phyloP scores from a whole-genome alignment of 805 yeast species.

The Candida argentea region DNA sequence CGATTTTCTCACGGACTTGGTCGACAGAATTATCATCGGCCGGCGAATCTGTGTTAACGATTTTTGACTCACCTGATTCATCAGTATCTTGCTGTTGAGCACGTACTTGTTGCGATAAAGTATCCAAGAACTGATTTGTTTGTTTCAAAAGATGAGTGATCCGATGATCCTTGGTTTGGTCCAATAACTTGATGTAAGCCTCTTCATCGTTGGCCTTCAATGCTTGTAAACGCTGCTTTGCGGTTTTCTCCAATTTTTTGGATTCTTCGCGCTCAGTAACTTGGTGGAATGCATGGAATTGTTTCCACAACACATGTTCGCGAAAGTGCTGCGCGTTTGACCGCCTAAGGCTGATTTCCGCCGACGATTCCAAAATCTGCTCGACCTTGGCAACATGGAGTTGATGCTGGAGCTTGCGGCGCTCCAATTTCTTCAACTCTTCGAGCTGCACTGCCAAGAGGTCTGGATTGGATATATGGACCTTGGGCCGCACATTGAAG shows the following conservation, averaged over 20 bases:
- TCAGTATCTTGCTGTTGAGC: conserved; percentile 55
- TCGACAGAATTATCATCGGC: conserved; percentile 35
- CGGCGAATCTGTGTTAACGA: conserved; percentile 18
- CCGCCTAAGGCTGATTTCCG: conserved; percentile 11
- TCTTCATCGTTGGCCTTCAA: conserved; percentile 83
- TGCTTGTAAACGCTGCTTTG: conserved; percentile 83
- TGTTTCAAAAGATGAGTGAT: conserved; percentile 75
- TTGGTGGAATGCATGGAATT: conserved; percentile 39
- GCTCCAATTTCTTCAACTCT: conserved; percentile 57
- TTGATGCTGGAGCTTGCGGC: conserved; percentile 10
- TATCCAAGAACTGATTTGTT: conserved; percentile 67
- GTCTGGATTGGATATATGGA: conserved; percentile 65
- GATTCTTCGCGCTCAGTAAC: conserved; percentile 65
- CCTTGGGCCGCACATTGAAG: conserved; percentile 55
- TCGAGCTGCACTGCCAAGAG: conserved; percentile 67
- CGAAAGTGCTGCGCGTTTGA: conserved; percentile 16
- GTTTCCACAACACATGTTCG: conserved; percentile 17
- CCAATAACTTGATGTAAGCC: conserved; percentile 73
- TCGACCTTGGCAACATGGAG: conserved; percentile 16
- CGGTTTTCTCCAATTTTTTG: conserved; percentile 64
- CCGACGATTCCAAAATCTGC: conserved; percentile 17
- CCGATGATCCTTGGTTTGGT: conserved; percentile 82
- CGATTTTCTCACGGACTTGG: conserved; percentile 55
- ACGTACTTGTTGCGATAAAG: conserved; percentile 69
- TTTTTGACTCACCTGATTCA: conserved; percentile 14